phyloP scores from a whole-genome alignment of 208 protist species.

The Angomonas deanei region DNA sequence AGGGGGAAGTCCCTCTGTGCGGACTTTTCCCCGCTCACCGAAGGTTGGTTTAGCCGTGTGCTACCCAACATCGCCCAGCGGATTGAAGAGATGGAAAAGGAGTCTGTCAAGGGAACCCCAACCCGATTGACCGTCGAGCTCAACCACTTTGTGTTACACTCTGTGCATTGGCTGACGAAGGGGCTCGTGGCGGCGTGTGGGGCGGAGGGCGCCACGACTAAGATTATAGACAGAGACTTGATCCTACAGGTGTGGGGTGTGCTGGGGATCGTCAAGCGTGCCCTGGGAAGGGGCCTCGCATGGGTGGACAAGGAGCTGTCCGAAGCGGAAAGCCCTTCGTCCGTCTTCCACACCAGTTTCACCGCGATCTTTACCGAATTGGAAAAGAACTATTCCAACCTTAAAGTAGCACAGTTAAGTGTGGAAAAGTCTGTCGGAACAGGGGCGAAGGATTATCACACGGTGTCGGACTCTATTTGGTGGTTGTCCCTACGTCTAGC shows the following conservation, averaged over 20 bases:
- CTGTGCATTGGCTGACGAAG: constrained; percentile 36
- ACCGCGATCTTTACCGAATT: neutral
- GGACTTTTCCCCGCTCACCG: constrained; percentile 35
- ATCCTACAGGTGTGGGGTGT: constrained; percentile 40
- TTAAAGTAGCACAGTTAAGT: constrained; percentile 26
- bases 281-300: constrained; percentile 35
- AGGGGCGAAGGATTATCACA: constrained; percentile 36
- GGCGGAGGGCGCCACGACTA: constrained; percentile 6
- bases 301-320: constrained; percentile 31
- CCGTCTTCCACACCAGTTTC: neutral
- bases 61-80: constrained; percentile 33
- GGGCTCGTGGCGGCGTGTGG: constrained; percentile 35
- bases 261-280: constrained; percentile 42
- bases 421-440: constrained; percentile 35
- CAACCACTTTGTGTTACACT: constrained; percentile 63
- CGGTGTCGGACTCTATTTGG: constrained; percentile 44
- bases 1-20: constrained; percentile 36
- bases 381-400: constrained; percentile 35
- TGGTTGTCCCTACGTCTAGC: constrained; percentile 46
- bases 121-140: constrained; percentile 47
- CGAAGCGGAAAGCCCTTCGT: neutral
- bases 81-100: constrained; percentile 23
- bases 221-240: constrained; percentile 56
- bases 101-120: constrained; percentile 10
- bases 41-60: constrained; percentile 21